These are phyloP conservation scores for Pseudocercospora ulei DNA, from an alignment of 2,329 filamentous ascomycete species.

Conservation along the genomic window DNA sequence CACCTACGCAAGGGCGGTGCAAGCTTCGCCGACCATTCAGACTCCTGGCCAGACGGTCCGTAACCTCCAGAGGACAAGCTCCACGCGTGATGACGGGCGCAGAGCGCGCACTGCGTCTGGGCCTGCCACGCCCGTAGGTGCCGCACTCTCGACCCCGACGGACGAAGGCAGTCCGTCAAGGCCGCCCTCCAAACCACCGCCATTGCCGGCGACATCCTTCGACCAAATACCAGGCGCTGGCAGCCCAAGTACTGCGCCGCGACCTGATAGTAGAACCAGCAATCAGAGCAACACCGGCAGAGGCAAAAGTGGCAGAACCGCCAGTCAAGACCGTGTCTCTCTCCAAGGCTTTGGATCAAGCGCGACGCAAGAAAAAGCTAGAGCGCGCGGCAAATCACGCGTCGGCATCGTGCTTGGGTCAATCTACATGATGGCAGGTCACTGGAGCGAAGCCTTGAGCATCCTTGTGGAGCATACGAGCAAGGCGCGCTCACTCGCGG, in stretches of 20 bases:
- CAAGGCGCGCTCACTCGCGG: slow-evolving; percentile 67
- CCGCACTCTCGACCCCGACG: slow-evolving; percentile 24
- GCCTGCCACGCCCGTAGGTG: slow-evolving; percentile 19
- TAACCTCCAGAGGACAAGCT: slow-evolving; percentile 34
- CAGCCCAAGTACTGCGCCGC: slow-evolving; percentile 33
- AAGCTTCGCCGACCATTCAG: slow-evolving; percentile 57
- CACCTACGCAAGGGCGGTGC: slow-evolving; percentile 42
- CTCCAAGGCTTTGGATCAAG: slow-evolving; percentile 54
- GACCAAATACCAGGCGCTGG: slow-evolving; percentile 44
- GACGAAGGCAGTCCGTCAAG: slow-evolving; percentile 24
- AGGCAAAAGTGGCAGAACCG: slow-evolving; percentile 22
- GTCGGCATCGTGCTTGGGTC: slow-evolving; percentile 71
- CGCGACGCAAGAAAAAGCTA: slow-evolving; percentile 50
- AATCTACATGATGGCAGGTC: slow-evolving; percentile 76
- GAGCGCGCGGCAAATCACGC: slow-evolving; percentile 70
- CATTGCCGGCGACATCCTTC: slow-evolving; percentile 46
- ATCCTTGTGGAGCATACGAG: slow-evolving; percentile 72
- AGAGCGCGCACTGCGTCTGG: slow-evolving; percentile 21
- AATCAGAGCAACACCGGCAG: slow-evolving; percentile 17
- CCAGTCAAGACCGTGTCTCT: slow-evolving; percentile 50
- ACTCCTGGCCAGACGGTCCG: slow-evolving; percentile 52
- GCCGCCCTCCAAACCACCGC: slow-evolving; percentile 23
- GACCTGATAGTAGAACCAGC: slow-evolving; percentile 33
- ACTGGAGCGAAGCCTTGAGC: slow-evolving; percentile 79
- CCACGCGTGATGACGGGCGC: slow-evolving; percentile 23